Percentiles rank a stretch among this genome's conserved stretches.
phyloP scores from a whole-genome alignment of 2,329 filamentous ascomycete species.

The Microcyclospora tardicrescens region DNA sequence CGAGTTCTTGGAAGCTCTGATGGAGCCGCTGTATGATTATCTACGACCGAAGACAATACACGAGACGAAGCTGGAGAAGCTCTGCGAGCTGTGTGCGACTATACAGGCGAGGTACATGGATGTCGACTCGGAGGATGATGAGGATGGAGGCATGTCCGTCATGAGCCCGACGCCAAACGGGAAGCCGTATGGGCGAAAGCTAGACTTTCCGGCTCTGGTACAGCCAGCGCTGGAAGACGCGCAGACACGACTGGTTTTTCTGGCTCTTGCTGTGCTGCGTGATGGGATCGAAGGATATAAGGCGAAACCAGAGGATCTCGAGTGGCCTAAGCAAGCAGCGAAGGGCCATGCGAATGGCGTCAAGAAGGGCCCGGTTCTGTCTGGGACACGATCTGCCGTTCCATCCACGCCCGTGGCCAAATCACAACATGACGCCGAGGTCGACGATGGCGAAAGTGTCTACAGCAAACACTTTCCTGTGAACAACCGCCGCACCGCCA shows the following conservation, averaged over 20 bases:
- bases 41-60: slow-evolving; percentile 52
- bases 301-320: slow-evolving; percentile 50
- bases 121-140: slow-evolving; percentile 35
- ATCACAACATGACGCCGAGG: slow-evolving; percentile 18
- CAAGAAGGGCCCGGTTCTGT: slow-evolving; percentile 33
- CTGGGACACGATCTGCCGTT: slow-evolving; percentile 33
- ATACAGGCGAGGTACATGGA: slow-evolving; percentile 54
- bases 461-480: slow-evolving; percentile 16
- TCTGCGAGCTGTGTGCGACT: slow-evolving; percentile 54
- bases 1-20: slow-evolving; percentile 53
- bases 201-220: slow-evolving; percentile 50
- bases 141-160: slow-evolving; percentile 11
- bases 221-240: slow-evolving; percentile 55
- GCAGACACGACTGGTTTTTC: slow-evolving; percentile 53
- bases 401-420: slow-evolving; percentile 36
- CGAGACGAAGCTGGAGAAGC: slow-evolving; percentile 51
- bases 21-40: slow-evolving; percentile 55
- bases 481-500: slow-evolving; percentile 6
- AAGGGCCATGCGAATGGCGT: slow-evolving; percentile 13
- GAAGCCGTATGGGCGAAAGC: slow-evolving; percentile 15
- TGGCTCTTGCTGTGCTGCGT: slow-evolving; percentile 48
- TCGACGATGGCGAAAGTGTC: slow-evolving; percentile 39
- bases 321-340: slow-evolving; percentile 41
- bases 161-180: slow-evolving; percentile 10
- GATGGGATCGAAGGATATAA: slow-evolving; percentile 56